Percentiles rank a stretch among this genome's conserved stretches.
phyloP scores from a whole-genome alignment of 371 early-diverging fungal species.

The Saksenaea oblongispora region DNA sequence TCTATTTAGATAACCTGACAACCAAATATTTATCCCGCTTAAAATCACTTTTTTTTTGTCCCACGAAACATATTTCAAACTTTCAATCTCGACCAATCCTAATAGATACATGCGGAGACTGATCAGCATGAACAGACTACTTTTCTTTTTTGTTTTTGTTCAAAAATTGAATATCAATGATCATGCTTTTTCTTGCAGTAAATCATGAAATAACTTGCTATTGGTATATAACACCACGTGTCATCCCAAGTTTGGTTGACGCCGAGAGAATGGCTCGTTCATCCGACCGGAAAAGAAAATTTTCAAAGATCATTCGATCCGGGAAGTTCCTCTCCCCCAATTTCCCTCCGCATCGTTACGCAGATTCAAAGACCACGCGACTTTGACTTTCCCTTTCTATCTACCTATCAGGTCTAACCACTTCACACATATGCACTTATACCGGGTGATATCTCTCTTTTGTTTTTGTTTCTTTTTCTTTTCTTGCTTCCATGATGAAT shows the following conservation, averaged over 20 bases:
- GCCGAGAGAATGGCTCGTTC: conserved; percentile 4
- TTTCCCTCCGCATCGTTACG: not conserved
- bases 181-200: not conserved
- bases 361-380: not conserved
- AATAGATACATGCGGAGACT: not conserved
- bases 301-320: conserved; percentile 6
- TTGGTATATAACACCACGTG: not conserved
- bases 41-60: not conserved
- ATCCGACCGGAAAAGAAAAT: not conserved
- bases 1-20: not conserved
- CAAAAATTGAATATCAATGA: not conserved
- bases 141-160: not conserved
- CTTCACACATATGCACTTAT: too few relatives aligned
- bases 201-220: not conserved
- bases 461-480: not conserved
- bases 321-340: not conserved
- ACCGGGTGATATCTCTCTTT: not conserved
- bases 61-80: not conserved
- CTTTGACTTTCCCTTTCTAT: not conserved
- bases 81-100: not conserved
- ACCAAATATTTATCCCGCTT: not conserved
- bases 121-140: not conserved
- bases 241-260: conserved; percentile 1
- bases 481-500: not conserved
- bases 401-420: not conserved